phyloP scores from a whole-genome alignment of 192 early-diverging fungal genomes.

The Powellomyces hirtus region DNA sequence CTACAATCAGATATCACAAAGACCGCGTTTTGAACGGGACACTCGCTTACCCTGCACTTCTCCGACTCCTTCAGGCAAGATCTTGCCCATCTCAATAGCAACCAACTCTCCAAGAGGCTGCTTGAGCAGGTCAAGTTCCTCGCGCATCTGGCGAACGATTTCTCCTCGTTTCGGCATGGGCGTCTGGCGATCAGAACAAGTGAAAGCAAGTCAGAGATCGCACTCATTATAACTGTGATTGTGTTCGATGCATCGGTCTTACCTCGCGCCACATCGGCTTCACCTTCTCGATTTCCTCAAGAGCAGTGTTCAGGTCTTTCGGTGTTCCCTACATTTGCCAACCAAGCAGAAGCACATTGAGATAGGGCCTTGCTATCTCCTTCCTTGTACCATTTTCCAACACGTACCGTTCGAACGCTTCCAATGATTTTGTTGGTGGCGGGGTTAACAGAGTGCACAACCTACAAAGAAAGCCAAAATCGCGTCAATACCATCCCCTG shows the following conservation, averaged over 20 bases:
- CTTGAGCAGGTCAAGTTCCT: constrained; percentile 71
- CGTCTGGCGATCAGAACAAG: neutral
- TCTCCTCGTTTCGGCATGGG: constrained; percentile 88
- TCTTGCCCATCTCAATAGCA: constrained; percentile 94
- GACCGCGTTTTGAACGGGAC: neutral
- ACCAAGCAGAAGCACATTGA: too few species aligned
- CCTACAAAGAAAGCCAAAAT: too few species aligned
- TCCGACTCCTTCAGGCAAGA: constrained; percentile 86
- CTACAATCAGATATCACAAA: neutral
- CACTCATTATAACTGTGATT: too few species aligned
- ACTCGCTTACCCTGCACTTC: constrained; percentile 66
- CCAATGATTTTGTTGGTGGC: constrained; percentile 86
- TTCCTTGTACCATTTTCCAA: too few species aligned
- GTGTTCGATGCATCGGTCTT: too few species aligned
- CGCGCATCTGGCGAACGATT: constrained; percentile 85
- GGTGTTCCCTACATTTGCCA: constrained; percentile 55
- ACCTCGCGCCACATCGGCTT: constrained; percentile 64
- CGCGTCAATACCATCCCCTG: neutral
- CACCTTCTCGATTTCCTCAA: constrained; percentile 55
- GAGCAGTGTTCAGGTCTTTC: constrained; percentile 59
- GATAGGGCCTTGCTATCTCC: too few species aligned
- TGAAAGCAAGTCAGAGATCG: neutral
- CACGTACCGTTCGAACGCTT: constrained; percentile 58
- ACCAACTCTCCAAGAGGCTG: constrained; percentile 83
- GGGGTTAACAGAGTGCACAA: constrained; percentile 46